A percentile compares a stretch with the other conserved stretches of the same genome.
These are phyloP conservation scores for Alnus glutinosa DNA, from an alignment of 306 rosid genomes.

Conservation along the genomic window DNA sequence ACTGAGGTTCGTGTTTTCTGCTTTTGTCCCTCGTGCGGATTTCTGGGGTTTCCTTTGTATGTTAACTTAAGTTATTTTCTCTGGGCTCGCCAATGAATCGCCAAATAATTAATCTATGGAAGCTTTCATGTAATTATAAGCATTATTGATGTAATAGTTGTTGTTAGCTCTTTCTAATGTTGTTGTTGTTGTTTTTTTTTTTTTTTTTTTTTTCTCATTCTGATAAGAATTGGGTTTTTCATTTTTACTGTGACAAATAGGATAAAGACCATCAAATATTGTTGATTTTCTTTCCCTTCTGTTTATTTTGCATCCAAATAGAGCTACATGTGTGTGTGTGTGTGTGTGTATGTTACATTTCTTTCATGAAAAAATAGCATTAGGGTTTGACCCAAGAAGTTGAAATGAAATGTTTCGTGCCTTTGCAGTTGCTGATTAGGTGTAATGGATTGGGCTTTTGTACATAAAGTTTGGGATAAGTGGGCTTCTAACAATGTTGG, in stretches of 20 bases:
- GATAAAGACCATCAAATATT: not conserved
- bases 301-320: not conserved
- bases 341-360: not conserved
- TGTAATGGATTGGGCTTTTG: slow-evolving; percentile 72
- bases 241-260: not conserved
- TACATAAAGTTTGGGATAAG: slow-evolving; percentile 64
- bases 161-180: not conserved
- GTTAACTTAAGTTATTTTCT: not conserved
- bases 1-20: not conserved
- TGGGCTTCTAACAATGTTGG: slow-evolving; percentile 63
- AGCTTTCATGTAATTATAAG: not conserved
- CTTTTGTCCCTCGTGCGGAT: not conserved
- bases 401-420: slow-evolving; percentile 9
- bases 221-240: not conserved
- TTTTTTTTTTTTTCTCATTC: not conserved
- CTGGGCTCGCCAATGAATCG: not conserved
- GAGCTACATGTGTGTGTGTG: not conserved
- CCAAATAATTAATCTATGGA: not conserved
- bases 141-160: not conserved
- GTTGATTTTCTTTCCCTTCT: not conserved
- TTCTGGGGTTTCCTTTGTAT: not conserved
- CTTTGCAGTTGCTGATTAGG: slow-evolving; percentile 22
- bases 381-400: not conserved
- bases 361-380: not conserved
- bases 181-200: no score